These are phyloP conservation scores for Talaromyces marneffei DNA, from an alignment of 2,329 filamentous ascomycete species.

Conservation along the genomic window DNA sequence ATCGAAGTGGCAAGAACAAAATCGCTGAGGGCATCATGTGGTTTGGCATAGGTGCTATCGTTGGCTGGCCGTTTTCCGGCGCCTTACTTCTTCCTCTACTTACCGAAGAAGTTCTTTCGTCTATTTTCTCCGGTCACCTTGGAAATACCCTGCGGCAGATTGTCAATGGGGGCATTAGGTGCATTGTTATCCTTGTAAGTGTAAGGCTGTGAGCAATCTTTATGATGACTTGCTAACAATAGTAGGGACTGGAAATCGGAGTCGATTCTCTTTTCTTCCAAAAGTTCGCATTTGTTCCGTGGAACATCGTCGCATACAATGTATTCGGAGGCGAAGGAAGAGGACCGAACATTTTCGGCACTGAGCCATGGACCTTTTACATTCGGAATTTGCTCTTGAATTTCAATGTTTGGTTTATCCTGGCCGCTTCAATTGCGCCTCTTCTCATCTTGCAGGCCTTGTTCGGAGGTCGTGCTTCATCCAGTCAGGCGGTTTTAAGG, in stretches of 20 bases:
- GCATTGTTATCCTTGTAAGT: conserved; percentile 63
- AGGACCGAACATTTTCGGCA: conserved; percentile 89
- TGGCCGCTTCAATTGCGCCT: conserved; percentile 69
- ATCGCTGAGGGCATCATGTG: conserved; percentile 81
- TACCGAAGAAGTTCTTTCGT: conserved; percentile 64
- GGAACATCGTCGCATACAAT: conserved; percentile 96
- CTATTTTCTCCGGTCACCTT: conserved; percentile 50
- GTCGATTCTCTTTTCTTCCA: conserved; percentile 83
- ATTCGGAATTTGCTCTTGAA: conserved; percentile 85
- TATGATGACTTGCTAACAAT: conserved; percentile 22
- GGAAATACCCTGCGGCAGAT: conserved; percentile 57
- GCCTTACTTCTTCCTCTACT: conserved; percentile 77
- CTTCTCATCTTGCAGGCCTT: conserved; percentile 69
- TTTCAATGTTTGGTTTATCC: conserved; percentile 89
- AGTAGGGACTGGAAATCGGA: conserved; percentile 59
- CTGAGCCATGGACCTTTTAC: conserved; percentile 96
- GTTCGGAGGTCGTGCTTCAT: conserved; percentile 52
- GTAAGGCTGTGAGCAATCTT: conserved; percentile 45
- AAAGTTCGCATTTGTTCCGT: conserved; percentile 68
- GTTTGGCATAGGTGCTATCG: conserved; percentile 76
- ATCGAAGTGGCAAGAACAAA: conserved; percentile 73
- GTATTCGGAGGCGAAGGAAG: conserved; percentile 71
- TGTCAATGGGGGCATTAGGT: conserved; percentile 61
- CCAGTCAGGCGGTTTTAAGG: conserved; percentile 65
- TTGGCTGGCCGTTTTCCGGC: conserved; percentile 92